Evolutionary conservation across 176 grass and related monocot genomes (phyloP), one percentile per base, ranked within the genome.

Genomic region (Ensete glaucum): DNA sequence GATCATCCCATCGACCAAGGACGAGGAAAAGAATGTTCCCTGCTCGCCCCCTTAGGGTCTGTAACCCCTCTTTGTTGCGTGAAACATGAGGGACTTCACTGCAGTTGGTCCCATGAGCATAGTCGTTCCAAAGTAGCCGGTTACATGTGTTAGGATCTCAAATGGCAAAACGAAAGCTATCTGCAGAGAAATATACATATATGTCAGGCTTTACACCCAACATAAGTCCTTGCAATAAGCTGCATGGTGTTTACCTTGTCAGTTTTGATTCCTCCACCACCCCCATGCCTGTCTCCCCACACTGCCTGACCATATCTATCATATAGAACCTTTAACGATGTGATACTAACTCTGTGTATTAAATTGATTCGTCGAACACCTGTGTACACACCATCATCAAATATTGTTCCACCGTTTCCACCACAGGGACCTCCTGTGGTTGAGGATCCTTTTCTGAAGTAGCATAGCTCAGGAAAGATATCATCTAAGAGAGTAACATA

Each of bases 301-400:
- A 99, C 87, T 0, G 90, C 88, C 68, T 91, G 90, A 9, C 95
- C 90, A 26, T 99, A 94, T 16, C 88, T 85, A 52, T 99, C 95
- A 16, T 94, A 94, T 24, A 99, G 78, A 75, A 94, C 78, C 82
- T 94, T 94, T 22, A 99, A 86, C 1, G 80, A 94, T 55, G 84
- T 85, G 83, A 89, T 89, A 54, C 88, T 90, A 7, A 76, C 64
- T 34, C 82, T 84, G 1, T 79, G 77, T 1, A 82, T 89, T 22
- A 99, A 69, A 82, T 91, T 94, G 73, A 99, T 89, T 72, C 94
- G 86, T 50, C 88, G 52, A 25, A 99, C 83, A 15, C 90, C 95
- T 0, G 90, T 94, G 76, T 79, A 91, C 60, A 99, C 85, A 8
- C 95, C 95, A 59, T 99, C 95, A 62, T 99, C 95, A 84, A 99